phyloP scores from a whole-genome alignment of 169 alveolate genomes.

The Cyclospora cayetanensis region DNA sequence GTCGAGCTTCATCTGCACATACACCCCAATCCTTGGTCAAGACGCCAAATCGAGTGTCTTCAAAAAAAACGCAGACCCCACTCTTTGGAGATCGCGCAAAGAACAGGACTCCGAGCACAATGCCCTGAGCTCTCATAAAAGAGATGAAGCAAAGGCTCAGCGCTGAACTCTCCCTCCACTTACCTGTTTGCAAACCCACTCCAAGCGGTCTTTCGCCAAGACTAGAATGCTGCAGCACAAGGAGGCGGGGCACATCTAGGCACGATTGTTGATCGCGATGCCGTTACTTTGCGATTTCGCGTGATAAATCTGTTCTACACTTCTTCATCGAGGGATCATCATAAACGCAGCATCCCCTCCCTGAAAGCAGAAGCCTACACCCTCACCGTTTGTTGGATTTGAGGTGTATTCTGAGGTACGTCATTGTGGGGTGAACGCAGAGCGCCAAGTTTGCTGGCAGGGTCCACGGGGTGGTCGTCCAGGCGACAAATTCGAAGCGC shows the following conservation, averaged over 20 bases:
- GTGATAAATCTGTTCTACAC: too few species aligned
- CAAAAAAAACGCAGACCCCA: neutral
- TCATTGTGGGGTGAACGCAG: conserved; percentile 93
- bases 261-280: too few species aligned
- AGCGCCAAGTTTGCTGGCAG: conserved; percentile 97
- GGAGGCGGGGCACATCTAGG: neutral
- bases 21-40: neutral
- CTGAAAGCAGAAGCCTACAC: neutral
- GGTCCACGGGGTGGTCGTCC: conserved; percentile 99
- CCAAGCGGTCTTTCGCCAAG: conserved; percentile 44
- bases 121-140: neutral
- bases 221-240: conserved; percentile 56
- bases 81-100: neutral
- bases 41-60: neutral
- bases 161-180: neutral
- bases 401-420: conserved; percentile 86
- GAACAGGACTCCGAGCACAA: neutral
- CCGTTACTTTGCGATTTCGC: too few species aligned
- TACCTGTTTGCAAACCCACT: conserved; percentile 54
- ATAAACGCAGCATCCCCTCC: neutral
- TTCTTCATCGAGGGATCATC: neutral
- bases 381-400: conserved; percentile 20
- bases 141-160: neutral
- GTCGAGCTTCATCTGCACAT: conserved; percentile 22
- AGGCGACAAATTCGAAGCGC: conserved; percentile 74